A percentile compares a stretch with the other conserved stretches of the same genome.
Evolutionary conservation across 805 yeast species (phyloP).

Genomic region (Candida nitratophila): DNA sequence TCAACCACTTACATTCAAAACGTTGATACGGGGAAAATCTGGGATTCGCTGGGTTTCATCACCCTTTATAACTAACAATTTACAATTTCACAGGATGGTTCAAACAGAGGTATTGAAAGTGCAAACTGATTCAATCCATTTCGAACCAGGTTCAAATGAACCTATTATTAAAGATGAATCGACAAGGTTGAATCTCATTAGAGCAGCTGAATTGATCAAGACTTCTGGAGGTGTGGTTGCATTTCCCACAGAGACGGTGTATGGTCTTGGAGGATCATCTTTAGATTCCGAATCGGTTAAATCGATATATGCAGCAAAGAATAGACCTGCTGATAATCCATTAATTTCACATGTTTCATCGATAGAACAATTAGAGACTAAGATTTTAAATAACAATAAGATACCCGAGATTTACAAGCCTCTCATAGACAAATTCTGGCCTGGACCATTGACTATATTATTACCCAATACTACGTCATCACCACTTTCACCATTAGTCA

Average conservation of each 20-base stretch:
- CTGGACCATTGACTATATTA: constrained; percentile 89
- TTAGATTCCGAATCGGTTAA: constrained; percentile 63
- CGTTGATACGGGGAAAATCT: background rate
- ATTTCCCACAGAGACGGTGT: constrained; percentile 96
- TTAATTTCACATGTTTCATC: constrained; percentile 86
- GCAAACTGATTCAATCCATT: constrained; percentile 43
- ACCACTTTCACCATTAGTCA: constrained; percentile 63
- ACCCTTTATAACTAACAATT: too few species aligned
- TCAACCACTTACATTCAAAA: background rate
- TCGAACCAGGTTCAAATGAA: constrained; percentile 28
- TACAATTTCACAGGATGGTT: too few species aligned
- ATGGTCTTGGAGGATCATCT: constrained; percentile 90
- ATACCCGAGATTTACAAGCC: constrained; percentile 66
- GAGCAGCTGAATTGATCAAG: constrained; percentile 53
- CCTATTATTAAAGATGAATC: constrained; percentile 44
- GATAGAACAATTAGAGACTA: constrained; percentile 56
- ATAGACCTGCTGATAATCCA: constrained; percentile 94
- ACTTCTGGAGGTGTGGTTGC: constrained; percentile 62
- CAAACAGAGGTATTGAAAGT: constrained; percentile 50
- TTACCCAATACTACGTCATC: constrained; percentile 45
- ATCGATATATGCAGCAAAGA: constrained; percentile 80
- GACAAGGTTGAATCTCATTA: constrained; percentile 42
- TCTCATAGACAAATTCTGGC: constrained; percentile 76
- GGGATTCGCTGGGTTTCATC: background rate
- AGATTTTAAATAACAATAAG: constrained; percentile 37